Evolutionary conservation across 306 rosid genomes (phyloP), one percentile per base, ranked within the genome.

Genomic region (Astragalus glycyphyllos): DNA sequence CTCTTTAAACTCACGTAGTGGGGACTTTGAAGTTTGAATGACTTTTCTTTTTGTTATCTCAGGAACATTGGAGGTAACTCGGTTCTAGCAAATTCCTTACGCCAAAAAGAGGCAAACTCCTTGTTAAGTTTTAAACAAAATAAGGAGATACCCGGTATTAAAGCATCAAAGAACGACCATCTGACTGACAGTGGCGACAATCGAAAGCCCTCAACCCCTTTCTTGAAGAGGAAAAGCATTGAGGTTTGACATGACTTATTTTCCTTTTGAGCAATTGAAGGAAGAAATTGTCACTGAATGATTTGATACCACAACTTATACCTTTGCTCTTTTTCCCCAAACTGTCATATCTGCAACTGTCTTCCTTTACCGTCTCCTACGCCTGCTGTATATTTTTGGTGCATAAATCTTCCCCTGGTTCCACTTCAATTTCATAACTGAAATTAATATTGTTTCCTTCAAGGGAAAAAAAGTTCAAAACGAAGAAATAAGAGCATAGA

Each of bases 191-290:
- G 56, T 42, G 67, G 73, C 58, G 92, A 73, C 80, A 90, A 75
- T 60, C 78, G 69, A 74, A 80, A 58, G 78, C 68, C 73, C 62
- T 54, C 45, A 10, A 71, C 59, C 71, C 65, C 72, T n/a, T 67
- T 70, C 64, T 71, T 83, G 87, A 91, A 90, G 86, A 83, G 95
- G 71, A 94, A 87, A 81, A 40, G 68, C 51, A 37, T 65, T 34
- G 92, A 89, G 95, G 96, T 94, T 68, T 66, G 84, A 29, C 55
- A 38, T 49, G 13, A 23, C 7, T 50, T 54, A 29, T 66, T 32
- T 32, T 11, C 23, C 7, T 63, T 60, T 69, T 61, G 65, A 66
- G 55, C 4, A 7, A 77, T 35, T 38, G 71, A 40, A 40, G 73
- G 64, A 50, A 62, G 53, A 55, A 37, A 8, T 59, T 5, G 35